Percentiles rank a stretch among this genome's conserved stretches.
phyloP scores from a whole-genome alignment of 2,329 filamentous ascomycete genomes.

The Tolypocladium pustulatum region DNA sequence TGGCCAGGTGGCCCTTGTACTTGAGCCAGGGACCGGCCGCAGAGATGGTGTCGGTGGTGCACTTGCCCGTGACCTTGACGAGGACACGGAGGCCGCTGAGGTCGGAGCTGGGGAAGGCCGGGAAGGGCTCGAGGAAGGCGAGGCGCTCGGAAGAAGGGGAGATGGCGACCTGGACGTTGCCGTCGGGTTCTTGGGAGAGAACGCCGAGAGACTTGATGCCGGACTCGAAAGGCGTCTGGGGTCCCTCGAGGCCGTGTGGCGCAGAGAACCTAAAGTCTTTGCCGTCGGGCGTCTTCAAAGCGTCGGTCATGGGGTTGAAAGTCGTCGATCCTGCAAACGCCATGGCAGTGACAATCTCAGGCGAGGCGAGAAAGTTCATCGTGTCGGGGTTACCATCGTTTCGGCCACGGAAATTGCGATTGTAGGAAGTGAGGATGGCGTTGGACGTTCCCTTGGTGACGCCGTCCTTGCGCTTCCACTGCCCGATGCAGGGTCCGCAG shows the following conservation, averaged over 20 bases:
- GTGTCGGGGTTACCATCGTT: slow-evolving; percentile 95
- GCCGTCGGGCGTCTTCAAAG: slow-evolving; percentile 68
- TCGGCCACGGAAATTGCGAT: slow-evolving; percentile 93
- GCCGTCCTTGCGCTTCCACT: slow-evolving; percentile 88
- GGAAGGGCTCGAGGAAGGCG: slow-evolving; percentile 83
- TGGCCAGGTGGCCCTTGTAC: slow-evolving; percentile 97
- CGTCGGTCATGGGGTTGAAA: slow-evolving; percentile 92
- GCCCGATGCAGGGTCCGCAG: slow-evolving; percentile 86
- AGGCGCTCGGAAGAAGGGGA: slow-evolving; percentile 83
- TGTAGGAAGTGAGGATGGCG: slow-evolving; percentile 94
- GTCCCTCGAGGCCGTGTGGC: slow-evolving; percentile 59
- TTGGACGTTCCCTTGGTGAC: slow-evolving; percentile 78
- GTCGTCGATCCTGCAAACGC: slow-evolving; percentile 84
- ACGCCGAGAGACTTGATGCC: slow-evolving; percentile 69
- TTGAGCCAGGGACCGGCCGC: slow-evolving; percentile 96
- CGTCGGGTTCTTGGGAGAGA: slow-evolving; percentile 59
- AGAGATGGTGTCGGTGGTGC: slow-evolving; percentile 97
- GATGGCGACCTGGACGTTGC: slow-evolving; percentile 63
- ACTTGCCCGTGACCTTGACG: slow-evolving; percentile 95
- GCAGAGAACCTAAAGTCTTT: slow-evolving; percentile 76
- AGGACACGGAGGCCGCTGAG: slow-evolving; percentile 72
- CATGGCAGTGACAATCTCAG: slow-evolving; percentile 94
- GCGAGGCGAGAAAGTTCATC: slow-evolving; percentile 98
- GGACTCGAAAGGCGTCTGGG: slow-evolving; percentile 57
- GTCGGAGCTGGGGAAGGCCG: slow-evolving; percentile 67